phyloP scores from a whole-genome alignment of 2,329 filamentous ascomycete genomes.

The Fusarium buxicola region DNA sequence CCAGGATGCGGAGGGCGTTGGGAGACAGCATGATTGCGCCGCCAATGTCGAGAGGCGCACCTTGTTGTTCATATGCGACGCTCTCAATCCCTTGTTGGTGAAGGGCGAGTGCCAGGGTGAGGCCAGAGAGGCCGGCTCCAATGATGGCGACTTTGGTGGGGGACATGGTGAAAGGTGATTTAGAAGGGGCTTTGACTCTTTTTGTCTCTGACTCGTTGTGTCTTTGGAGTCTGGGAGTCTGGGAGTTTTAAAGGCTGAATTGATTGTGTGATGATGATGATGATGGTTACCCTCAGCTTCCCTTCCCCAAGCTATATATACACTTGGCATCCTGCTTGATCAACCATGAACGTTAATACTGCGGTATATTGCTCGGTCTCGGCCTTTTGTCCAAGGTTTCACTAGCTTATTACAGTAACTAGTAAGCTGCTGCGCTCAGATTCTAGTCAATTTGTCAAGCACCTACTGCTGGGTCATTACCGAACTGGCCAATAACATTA shows the following conservation, averaged over 20 bases:
- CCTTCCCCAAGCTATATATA: slow-evolving; percentile 17
- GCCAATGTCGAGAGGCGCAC: slow-evolving; percentile 58
- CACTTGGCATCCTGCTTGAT: neutral
- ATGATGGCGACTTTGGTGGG: slow-evolving; percentile 46
- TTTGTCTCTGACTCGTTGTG: too few species aligned
- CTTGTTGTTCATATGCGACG: slow-evolving; percentile 64
- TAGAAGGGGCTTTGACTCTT: neutral
- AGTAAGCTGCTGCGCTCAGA: too few species aligned
- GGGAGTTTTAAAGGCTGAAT: too few species aligned
- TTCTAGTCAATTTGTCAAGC: neutral
- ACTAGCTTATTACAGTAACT: neutral
- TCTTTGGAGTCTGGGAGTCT: too few species aligned
- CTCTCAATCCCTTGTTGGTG: slow-evolving; percentile 62
- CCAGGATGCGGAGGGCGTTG: slow-evolving; percentile 66
- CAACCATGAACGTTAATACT: neutral
- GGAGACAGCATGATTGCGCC: slow-evolving; percentile 70
- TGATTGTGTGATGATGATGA: neutral
- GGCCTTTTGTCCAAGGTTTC: slow-evolving; percentile 9
- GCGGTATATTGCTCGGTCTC: neutral
- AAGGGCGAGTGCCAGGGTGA: slow-evolving; percentile 66
- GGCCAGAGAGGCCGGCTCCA: slow-evolving; percentile 58
- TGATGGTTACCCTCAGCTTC: neutral
- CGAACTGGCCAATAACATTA: slow-evolving; percentile 9
- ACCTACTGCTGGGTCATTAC: neutral
- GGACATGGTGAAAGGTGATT: slow-evolving; percentile 16